A percentile compares a stretch with the other conserved stretches of the same genome.
These are phyloP conservation scores for Dryadomyces sulphureus DNA, from an alignment of 2,329 filamentous ascomycete genomes.

Conservation along the genomic window DNA sequence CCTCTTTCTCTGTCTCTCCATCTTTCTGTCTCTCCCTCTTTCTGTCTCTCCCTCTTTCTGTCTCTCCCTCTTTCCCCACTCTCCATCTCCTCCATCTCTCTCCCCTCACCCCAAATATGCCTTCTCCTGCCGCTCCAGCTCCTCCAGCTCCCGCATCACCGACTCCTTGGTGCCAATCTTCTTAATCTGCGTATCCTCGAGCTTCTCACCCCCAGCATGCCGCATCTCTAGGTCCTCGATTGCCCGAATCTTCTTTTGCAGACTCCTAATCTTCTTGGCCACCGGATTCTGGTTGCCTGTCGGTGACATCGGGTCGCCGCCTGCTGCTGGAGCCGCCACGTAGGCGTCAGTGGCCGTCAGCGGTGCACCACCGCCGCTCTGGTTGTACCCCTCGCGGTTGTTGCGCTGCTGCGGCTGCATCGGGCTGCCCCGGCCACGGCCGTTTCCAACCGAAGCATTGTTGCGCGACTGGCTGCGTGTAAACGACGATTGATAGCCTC, in stretches of 20 bases:
- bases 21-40: too few relatives aligned
- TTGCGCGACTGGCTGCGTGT: constrained; percentile 38
- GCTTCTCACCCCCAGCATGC: constrained; percentile 81
- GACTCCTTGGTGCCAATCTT: constrained; percentile 84
- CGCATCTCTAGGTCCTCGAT: constrained; percentile 99
- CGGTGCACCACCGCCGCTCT: constrained; percentile 13
- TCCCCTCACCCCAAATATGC: background rate
- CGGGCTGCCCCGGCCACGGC: constrained; percentile 37
- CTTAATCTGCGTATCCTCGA: constrained; percentile 96
- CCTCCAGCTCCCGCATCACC: constrained; percentile 71
- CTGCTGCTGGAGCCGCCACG: constrained; percentile 13
- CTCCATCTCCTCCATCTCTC: background rate
- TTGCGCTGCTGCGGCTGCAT: constrained; percentile 33
- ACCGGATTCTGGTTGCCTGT: constrained; percentile 43
- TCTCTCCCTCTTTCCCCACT: background rate
- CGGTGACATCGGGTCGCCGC: constrained; percentile 23
- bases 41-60: too few relatives aligned
- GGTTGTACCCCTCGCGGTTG: constrained; percentile 14
- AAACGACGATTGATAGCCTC: constrained; percentile 4
- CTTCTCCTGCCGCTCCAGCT: constrained; percentile 27
- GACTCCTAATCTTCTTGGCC: constrained; percentile 85
- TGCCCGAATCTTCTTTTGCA: constrained; percentile 93
- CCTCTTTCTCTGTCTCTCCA: too few relatives aligned
- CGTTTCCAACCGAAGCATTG: constrained; percentile 27
- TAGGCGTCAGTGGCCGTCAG: constrained; percentile 26